phyloP scores from a whole-genome alignment of 202 grass and related monocot genomes.

The Zizania palustris region DNA sequence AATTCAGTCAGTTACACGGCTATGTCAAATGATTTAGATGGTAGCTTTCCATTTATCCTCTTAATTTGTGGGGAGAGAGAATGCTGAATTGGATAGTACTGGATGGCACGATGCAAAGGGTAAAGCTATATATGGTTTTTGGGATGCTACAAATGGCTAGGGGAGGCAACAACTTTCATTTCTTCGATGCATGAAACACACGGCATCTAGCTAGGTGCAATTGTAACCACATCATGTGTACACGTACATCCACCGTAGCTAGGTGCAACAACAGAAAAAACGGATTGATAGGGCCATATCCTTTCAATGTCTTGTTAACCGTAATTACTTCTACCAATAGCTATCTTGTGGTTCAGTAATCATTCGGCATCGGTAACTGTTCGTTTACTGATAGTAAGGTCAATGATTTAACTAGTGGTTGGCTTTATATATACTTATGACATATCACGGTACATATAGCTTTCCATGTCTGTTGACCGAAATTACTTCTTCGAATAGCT shows the following conservation, averaged over 20 bases:
- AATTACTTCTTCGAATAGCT: no score
- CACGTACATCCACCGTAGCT: background rate
- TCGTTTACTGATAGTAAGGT: no score
- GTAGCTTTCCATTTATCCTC: background rate
- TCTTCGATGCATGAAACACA: slow-evolving; percentile 5
- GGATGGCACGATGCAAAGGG: slow-evolving; percentile 12
- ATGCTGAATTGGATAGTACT: slow-evolving; percentile 21
- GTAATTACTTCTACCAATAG: no score
- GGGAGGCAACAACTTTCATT: background rate
- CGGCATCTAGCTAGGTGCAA: background rate
- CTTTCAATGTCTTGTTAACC: background rate
- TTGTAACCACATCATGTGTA: background rate
- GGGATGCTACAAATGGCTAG: slow-evolving; percentile 1
- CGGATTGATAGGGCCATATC: background rate
- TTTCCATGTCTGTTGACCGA: no score
- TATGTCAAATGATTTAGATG: slow-evolving; percentile 4
- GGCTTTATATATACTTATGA: no score
- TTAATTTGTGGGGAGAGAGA: no score
- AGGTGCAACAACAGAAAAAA: slow-evolving; percentile 10
- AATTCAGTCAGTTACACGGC: background rate
- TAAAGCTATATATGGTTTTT: slow-evolving; percentile 48
- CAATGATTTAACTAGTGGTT: no score
- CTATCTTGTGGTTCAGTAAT: no score
- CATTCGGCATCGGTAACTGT: no score
- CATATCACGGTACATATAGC: no score